Evolutionary conservation across 345 rosid genomes (phyloP).

Genomic region (Moringa oleifera): DNA sequence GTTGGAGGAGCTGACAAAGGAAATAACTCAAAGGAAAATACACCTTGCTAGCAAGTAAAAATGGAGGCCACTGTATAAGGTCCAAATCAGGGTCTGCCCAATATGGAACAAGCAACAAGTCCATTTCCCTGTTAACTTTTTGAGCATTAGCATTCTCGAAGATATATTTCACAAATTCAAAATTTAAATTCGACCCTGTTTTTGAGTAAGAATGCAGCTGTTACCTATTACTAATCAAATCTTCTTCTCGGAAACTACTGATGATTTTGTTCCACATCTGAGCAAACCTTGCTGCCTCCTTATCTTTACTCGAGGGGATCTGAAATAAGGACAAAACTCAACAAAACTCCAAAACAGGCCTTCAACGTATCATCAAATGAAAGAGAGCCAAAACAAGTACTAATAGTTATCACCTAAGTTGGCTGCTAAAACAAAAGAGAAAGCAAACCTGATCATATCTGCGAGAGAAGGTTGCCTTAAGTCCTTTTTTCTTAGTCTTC

Average conservation of each 20-base stretch:
- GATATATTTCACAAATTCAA: not conserved
- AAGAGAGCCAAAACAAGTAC: not conserved
- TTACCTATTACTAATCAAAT: constrained; percentile 46
- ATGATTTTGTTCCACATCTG: constrained; percentile 61
- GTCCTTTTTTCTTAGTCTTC: constrained; percentile 33
- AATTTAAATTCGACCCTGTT: not conserved
- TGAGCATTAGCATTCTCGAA: not conserved
- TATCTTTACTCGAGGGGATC: constrained; percentile 37
- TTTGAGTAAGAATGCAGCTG: not conserved
- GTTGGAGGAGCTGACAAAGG: not conserved
- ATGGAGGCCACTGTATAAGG: constrained; percentile 57
- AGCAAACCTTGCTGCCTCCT: constrained; percentile 50
- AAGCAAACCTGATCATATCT: constrained; percentile 33
- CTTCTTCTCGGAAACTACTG: constrained; percentile 56
- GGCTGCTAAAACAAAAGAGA: constrained; percentile 12
- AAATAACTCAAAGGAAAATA: constrained; percentile 7
- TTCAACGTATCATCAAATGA: not conserved
- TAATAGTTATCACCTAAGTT: not conserved
- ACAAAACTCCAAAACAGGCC: not conserved
- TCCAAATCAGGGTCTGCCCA: constrained; percentile 44
- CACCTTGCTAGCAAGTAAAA: constrained; percentile 60
- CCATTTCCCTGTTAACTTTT: constrained; percentile 40
- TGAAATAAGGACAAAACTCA: constrained; percentile 18
- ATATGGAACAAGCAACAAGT: constrained; percentile 50
- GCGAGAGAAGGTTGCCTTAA: constrained; percentile 36